Base-by-base conservation (phyloP, 352 stramenopile species). In the Globisporangium orthogonon region DNA sequence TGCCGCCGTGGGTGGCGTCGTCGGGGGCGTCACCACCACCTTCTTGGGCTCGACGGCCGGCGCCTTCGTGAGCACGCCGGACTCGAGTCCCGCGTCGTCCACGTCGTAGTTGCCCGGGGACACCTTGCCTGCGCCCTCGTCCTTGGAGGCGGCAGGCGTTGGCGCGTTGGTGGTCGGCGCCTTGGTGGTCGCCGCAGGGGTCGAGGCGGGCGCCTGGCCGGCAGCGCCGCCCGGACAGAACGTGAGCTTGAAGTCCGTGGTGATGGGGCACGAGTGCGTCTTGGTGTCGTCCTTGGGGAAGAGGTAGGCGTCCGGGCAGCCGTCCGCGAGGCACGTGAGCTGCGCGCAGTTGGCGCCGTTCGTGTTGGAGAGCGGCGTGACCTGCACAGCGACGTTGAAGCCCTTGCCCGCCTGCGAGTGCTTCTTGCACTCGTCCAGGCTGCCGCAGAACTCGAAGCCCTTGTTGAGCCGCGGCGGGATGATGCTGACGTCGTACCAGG, bases 401-500 rank as follows among this genome's bases (percentile, higher is more conserved):
- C 79, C 77, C 11, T 76, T 75, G 54, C 70, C 71, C 14, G 65
- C 72, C 14, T 71, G 41, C 7, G 78, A 88, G 64, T 83, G 62
- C 40, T 64, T 55, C 70, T 87, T 84, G 67, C 82, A 92, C 51
- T 89, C 76, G 28, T 76, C 66, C 9, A 88, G 67, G 41, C 71
- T 86, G 9, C 51, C 56, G 71, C 82, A 92, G 59, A 70, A 86
- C 68, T 86, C 76, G 52, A 69, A 70, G n/a, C 66, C 78, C 14
- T 71, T 48, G 35, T 85, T 61, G 44, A 87, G 72, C 14, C 58
- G 64, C 18, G 82, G 63, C 41, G 82, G 82, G 52, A 90, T 89
- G 62, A 87, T 75, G 60, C 77, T 83, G 54, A 90, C 70, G 62
- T 92, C 77, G 50, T 66, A 87, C 76, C 77, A 92, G n/a, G 67